These are phyloP conservation scores for Tetrapyrgos nigripes DNA, from an alignment of 1,284 basidiomycete species.

Conservation along the genomic window DNA sequence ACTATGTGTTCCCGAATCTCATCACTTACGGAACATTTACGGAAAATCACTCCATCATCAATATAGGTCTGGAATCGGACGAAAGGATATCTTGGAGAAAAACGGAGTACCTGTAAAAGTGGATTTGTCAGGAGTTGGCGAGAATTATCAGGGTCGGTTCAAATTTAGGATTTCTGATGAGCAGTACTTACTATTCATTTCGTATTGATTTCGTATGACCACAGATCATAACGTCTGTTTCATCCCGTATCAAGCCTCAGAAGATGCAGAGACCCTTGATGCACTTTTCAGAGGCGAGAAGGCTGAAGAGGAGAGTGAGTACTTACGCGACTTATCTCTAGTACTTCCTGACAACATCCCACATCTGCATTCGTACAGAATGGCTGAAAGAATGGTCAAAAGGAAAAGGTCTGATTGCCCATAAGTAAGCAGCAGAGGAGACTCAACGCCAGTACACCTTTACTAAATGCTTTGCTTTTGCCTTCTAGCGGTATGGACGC, in stretches of 20 bases:
- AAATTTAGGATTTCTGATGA: slow-evolving; percentile 6
- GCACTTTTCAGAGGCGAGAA: slow-evolving; percentile 13
- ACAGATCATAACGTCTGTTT: not conserved
- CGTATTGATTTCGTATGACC: no score
- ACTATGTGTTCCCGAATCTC: not conserved
- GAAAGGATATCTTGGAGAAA: slow-evolving; percentile 36
- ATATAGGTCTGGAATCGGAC: slow-evolving; percentile 24
- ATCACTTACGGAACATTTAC: not conserved
- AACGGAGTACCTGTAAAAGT: slow-evolving; percentile 38
- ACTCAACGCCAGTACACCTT: no score
- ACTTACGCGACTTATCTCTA: not conserved
- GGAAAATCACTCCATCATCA: not conserved
- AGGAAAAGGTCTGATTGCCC: slow-evolving; percentile 9
- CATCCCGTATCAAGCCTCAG: slow-evolving; percentile 3
- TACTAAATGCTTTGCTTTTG: not conserved
- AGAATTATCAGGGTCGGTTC: slow-evolving; percentile 45
- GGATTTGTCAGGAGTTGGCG: slow-evolving; percentile 53
- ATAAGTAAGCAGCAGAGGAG: slow-evolving; percentile 5
- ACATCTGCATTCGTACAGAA: not conserved
- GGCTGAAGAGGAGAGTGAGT: slow-evolving; percentile 9
- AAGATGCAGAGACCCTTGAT: slow-evolving; percentile 16
- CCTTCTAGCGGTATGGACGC: slow-evolving; percentile 10
- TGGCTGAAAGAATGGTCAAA: slow-evolving; percentile 10
- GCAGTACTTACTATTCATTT: not conserved
- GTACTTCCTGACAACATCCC: no score